Conservation (phyloP, 768 basidiomycete species). For the Pleurotus tuber-regium region DNA sequence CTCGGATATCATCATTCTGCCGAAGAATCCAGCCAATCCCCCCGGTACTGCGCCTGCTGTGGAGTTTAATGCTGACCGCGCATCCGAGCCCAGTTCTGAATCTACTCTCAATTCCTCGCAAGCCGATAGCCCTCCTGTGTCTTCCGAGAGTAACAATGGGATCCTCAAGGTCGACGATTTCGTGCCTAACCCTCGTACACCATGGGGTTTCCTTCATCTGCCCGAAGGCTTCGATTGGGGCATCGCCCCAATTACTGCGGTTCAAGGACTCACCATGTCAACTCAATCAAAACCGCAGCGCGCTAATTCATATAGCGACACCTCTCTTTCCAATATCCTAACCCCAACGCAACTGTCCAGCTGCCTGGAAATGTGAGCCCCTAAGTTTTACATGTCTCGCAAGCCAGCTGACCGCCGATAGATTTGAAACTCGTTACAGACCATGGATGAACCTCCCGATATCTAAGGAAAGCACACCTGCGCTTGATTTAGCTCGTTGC, state of each 20-base stretch:
- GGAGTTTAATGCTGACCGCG: neutral
- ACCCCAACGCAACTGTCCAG: slow-evolving; percentile 31
- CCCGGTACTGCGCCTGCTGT: slow-evolving; percentile 1
- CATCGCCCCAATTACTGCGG: slow-evolving; percentile 43
- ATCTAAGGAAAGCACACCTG: slow-evolving; percentile 24
- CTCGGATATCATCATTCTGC: slow-evolving; percentile 1
- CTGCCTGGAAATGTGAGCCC: slow-evolving; percentile 38
- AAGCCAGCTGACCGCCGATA: slow-evolving; percentile 14
- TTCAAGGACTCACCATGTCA: slow-evolving; percentile 40
- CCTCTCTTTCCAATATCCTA: slow-evolving; percentile 27
- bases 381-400: neutral
- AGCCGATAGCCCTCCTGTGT: neutral
- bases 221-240: slow-evolving; percentile 42
- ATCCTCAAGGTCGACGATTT: slow-evolving; percentile 25
- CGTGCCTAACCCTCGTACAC: slow-evolving; percentile 26
- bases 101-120: neutral
- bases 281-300: neutral
- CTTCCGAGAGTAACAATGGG: neutral
- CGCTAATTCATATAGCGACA: slow-evolving; percentile 11
- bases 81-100: neutral
- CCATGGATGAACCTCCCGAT: slow-evolving; percentile 45
- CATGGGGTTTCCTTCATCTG: slow-evolving; percentile 37
- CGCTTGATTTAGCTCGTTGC: slow-evolving; percentile 44
- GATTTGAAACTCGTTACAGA: slow-evolving; percentile 40
- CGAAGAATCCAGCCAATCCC: slow-evolving; percentile 3